Evolutionary conservation across 2,329 filamentous ascomycete species (phyloP).

Genomic region (Fusarium mundagurra): DNA sequence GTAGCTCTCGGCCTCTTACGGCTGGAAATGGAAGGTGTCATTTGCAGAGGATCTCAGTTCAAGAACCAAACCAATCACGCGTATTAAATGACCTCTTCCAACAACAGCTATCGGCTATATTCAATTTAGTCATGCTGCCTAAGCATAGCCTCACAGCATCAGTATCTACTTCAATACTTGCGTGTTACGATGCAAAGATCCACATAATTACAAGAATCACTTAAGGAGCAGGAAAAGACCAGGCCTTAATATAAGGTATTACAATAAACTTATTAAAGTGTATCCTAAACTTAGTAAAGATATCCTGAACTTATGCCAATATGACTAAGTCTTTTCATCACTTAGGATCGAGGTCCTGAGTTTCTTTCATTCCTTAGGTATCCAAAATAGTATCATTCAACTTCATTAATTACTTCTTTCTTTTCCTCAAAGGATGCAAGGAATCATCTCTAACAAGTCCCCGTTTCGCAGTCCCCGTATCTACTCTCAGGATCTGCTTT

Average conservation of each 20-base stretch:
- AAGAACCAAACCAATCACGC: neutral
- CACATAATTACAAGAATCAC: neutral
- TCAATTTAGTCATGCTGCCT: neutral
- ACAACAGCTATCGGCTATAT: neutral
- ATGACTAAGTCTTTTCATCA: neutral
- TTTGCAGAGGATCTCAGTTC: neutral
- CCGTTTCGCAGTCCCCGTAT: rapidly evolving
- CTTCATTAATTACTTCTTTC: neutral
- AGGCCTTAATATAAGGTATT: neutral
- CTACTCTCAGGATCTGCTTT: rapidly evolving
- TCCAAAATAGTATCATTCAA: no score
- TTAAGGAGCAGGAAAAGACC: neutral
- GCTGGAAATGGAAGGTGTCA: neutral
- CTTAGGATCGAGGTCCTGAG: no score
- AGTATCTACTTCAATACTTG: neutral
- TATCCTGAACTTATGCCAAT: no score
- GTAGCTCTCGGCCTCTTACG: neutral
- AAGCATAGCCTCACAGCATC: neutral
- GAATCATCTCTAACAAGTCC: rapidly evolving
- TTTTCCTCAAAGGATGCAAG: neutral
- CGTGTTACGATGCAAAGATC: neutral
- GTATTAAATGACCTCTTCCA: neutral
- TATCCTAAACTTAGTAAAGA: no score
- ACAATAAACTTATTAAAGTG: neutral
- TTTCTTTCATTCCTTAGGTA: no score